Base-by-base conservation (phyloP, 1,284 basidiomycete species). In the Sporisorium graminicola region DNA sequence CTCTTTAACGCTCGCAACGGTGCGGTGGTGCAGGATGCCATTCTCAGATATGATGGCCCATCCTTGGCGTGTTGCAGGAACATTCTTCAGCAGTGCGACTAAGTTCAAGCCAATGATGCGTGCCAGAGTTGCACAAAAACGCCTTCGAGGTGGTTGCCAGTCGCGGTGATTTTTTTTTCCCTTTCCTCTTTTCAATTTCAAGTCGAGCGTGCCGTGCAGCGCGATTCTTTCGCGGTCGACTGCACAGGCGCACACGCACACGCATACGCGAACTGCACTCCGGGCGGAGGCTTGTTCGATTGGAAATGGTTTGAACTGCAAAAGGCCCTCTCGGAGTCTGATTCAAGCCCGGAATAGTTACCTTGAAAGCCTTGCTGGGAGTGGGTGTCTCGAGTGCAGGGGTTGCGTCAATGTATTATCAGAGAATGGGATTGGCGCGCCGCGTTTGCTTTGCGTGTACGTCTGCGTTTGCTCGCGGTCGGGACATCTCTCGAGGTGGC, bases 221-320 rank as follows among this genome's bases (percentile, higher is more conserved):
- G 58, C 58, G 58, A 26, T 51, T 49, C 43, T 49, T 52, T 59
- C 49, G 58, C 49, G 58, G 49, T 51, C 26, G 43, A 8, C 44
- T 35, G 16, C 14, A 46, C 58, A 51, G n/a, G 47, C 27, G 47
- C 29, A 27, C 27, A 49, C n/a, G 57, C 57, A 58, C 20, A 50
- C 57, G 57, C 47, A 27, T 31, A n/a, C n/a, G 35, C 35, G 46
- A 47, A 3, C 47, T 49, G 47, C 47, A 49, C 27, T 27, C 31
- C 47, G 47, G 47, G 27, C 44, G 26, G 46, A 14, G 22, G 27
- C 18, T 29, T 50, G 49, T n/a, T 50, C 49, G 49, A 31, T 24
- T 26, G 24, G 31, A 49, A 49, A 49, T 49, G 47, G 13, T 49
- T 49, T 14, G 13, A 7, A n/a, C n/a, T 18, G 27, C 16, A 18